phyloP scores from a whole-genome alignment of 495 filamentous ascomycete species.

The Annulohypoxylon maeteangense region DNA sequence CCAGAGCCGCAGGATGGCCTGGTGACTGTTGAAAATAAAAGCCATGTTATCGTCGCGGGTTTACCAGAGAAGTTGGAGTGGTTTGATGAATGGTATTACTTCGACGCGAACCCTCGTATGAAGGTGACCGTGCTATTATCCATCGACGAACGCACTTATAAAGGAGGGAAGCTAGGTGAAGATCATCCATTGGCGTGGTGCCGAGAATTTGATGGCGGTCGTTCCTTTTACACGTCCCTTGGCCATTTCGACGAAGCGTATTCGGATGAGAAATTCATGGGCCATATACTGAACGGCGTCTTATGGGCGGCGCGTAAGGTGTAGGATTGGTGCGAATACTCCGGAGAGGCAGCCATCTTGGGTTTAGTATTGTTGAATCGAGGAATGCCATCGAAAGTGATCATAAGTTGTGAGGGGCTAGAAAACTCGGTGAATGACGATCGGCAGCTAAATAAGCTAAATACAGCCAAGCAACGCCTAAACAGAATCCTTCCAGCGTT shows the following conservation, averaged over 20 bases:
- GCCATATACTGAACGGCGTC: conserved; percentile 43
- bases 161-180: conserved; percentile 46
- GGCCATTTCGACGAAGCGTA: conserved; percentile 56
- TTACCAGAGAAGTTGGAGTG: conserved; percentile 41
- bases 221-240: conserved; percentile 53
- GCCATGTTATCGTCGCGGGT: conserved; percentile 42
- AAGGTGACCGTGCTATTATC: conserved; percentile 46
- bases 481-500: neutral
- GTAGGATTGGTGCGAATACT: neutral
- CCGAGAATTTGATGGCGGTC: conserved; percentile 50
- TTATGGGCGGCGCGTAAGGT: conserved; percentile 46
- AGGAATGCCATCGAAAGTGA: too few relatives aligned
- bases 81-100: conserved; percentile 58
- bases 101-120: conserved; percentile 44
- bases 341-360: neutral
- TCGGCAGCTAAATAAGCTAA: conserved; percentile 9
- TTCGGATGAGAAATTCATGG: conserved; percentile 48
- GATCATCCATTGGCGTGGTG: conserved; percentile 53
- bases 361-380: too few relatives aligned
- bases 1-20: conserved; percentile 47
- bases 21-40: conserved; percentile 37
- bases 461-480: neutral
- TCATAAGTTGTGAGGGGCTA: too few relatives aligned
- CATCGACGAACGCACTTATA: conserved; percentile 47
- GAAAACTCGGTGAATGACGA: conserved; percentile 5